These are phyloP conservation scores for Fusarium anthophilum DNA, from an alignment of 2,329 filamentous ascomycete species.

Conservation along the genomic window DNA sequence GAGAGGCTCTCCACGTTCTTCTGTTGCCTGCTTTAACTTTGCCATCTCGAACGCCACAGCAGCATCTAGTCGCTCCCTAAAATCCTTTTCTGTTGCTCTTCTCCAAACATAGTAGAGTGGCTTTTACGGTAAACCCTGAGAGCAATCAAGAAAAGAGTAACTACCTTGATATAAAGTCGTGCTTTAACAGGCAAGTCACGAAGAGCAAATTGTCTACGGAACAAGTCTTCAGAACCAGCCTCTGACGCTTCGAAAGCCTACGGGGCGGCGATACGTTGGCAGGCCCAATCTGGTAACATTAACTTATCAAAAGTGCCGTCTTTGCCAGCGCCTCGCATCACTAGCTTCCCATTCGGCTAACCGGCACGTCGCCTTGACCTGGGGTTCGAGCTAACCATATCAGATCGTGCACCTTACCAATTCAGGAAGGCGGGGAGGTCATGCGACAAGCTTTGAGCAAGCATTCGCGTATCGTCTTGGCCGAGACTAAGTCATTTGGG, in stretches of 20 bases:
- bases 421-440: not conserved
- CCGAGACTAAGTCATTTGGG: not conserved
- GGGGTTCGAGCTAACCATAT: not conserved
- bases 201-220: too few relatives aligned
- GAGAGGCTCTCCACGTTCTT: not conserved
- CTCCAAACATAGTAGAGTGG: not conserved
- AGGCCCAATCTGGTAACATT: too few relatives aligned
- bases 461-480: not conserved
- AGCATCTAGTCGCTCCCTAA: not conserved
- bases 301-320: too few relatives aligned
- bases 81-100: not conserved
- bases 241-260: too few relatives aligned
- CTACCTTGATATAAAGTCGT: not conserved
- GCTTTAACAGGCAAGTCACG: too few relatives aligned
- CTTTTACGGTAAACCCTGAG: not conserved
- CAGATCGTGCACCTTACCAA: not conserved
- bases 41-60: not conserved
- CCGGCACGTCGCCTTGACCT: not conserved
- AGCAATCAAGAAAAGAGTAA: not conserved
- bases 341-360: not conserved
- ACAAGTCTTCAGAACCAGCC: too few relatives aligned
- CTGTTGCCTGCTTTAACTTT: not conserved
- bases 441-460: not conserved
- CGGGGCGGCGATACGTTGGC: too few relatives aligned
- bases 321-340: not conserved